Base-by-base conservation (phyloP, 352 stramenopile species). In the Pythium guiyangense region DNA sequence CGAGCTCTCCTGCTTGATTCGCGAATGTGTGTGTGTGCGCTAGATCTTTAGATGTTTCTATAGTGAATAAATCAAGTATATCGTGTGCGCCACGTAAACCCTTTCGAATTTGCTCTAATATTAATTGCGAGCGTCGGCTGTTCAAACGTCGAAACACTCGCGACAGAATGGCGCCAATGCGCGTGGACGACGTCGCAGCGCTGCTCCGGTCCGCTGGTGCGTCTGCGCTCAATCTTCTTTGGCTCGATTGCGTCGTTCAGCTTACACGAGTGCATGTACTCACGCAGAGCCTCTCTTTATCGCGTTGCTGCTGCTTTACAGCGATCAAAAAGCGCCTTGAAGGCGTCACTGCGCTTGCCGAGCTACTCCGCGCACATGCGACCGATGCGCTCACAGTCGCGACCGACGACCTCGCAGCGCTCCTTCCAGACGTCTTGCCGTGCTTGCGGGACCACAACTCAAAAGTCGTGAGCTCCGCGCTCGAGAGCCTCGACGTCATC, bases 361-460 rank as follows among this genome's bases (percentile, higher is more conserved):
- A 82, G 34, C 52, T 73, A 31, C 67, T 91, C 10, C 66, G 63
- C 1, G 48, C 54, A 2, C 50, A 77, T 20, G 54, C 67, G 0
- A 67, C 42, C 22, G 40, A 69, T 4, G 49, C 40, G 27, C 50
- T 62, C n/a, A 44, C 54, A 44, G 8, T 52, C 8, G 66, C 74
- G 22, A 40, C 40, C 11, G 78, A 86, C 14, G 59, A 65, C 27
- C 74, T 84, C n/a, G 59, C 67, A 37, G 48, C 62, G 26, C 56
- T 92, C 6, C 53, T 92, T 0, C 61, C 78, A 22, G 71, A 80
- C 26, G 70, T 91, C 1, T 53, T 91, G 52, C 70, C 71, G n/a
- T 92, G 81, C 63, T 66, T 94, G 50, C 70, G 76, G 44, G 85
- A 93, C 58, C 77, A 93, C 69, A 94, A 94, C 69, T 86, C 83